These are phyloP conservation scores for Rosa rugosa DNA, from an alignment of 306 rosid species.

Conservation along the genomic window DNA sequence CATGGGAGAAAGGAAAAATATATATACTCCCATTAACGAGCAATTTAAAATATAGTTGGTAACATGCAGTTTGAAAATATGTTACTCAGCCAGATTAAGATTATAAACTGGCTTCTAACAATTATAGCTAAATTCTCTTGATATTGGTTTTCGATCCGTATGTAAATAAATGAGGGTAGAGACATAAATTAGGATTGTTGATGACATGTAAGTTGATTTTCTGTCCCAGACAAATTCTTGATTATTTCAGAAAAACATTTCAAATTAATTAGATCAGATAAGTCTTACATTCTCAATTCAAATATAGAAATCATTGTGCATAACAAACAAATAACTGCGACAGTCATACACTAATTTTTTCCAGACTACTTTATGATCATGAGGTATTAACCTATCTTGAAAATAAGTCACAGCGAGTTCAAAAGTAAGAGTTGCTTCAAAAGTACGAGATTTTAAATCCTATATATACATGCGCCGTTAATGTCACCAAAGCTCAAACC, in stretches of 20 bases:
- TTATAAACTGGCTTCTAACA: neutral
- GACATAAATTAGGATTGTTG: too few species aligned
- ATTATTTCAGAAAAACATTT: too few species aligned
- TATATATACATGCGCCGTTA: slow-evolving; percentile 35
- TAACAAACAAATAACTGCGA: too few species aligned
- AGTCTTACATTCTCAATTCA: neutral
- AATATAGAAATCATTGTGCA: neutral
- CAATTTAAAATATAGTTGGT: neutral
- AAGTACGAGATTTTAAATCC: slow-evolving; percentile 20
- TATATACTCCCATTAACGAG: neutral
- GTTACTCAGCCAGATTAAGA: neutral
- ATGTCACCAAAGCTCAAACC: slow-evolving; percentile 20
- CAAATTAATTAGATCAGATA: neutral
- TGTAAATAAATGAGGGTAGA: too few species aligned
- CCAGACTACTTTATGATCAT: neutral
- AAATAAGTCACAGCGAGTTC: slow-evolving; percentile 6
- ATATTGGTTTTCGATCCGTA: too few species aligned
- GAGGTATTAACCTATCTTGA: slow-evolving; percentile 1
- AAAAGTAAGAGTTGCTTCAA: slow-evolving; percentile 13
- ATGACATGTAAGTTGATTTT: neutral
- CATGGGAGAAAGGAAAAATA: neutral
- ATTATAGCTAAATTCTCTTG: neutral
- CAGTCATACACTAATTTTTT: neutral
- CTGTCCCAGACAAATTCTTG: neutral
- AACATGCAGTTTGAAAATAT: neutral